These are phyloP conservation scores for Castanea crenata DNA, from an alignment of 306 rosid genomes.

Conservation along the genomic window DNA sequence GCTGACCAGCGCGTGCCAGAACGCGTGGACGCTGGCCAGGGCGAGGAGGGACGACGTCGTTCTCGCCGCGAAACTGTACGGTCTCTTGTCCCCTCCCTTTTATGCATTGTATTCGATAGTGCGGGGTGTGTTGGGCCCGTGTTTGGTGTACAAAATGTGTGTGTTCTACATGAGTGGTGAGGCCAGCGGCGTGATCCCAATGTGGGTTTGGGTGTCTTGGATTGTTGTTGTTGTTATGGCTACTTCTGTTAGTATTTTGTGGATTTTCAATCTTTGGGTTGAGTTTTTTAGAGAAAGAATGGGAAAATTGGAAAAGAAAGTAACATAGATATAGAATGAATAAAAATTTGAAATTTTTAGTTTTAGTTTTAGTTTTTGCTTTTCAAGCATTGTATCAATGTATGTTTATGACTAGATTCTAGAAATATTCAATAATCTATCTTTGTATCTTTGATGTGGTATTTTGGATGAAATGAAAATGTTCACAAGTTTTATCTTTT, in stretches of 20 bases:
- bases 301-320: constrained; percentile 51
- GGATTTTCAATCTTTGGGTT: constrained; percentile 84
- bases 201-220: constrained; percentile 92
- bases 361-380: too few species aligned
- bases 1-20: constrained; percentile 78
- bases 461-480: too few species aligned
- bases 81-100: constrained; percentile 63
- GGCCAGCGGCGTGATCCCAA: constrained; percentile 56
- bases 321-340: constrained; percentile 37
- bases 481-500: too few species aligned
- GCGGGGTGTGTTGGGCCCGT: constrained; percentile 72
- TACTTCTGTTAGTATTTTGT: constrained; percentile 72
- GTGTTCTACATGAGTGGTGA: constrained; percentile 47
- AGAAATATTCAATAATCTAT: too few species aligned
- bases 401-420: too few species aligned
- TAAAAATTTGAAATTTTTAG: neutral
- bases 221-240: constrained; percentile 60
- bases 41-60: constrained; percentile 42
- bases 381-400: too few species aligned
- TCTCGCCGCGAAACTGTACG: constrained; percentile 47
- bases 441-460: too few species aligned
- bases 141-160: constrained; percentile 59
- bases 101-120: constrained; percentile 51
- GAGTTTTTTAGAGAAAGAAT: constrained; percentile 46
- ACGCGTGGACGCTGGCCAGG: constrained; percentile 74